Base-by-base conservation (phyloP, 805 yeast genomes). In the Candida nanaspora region DNA sequence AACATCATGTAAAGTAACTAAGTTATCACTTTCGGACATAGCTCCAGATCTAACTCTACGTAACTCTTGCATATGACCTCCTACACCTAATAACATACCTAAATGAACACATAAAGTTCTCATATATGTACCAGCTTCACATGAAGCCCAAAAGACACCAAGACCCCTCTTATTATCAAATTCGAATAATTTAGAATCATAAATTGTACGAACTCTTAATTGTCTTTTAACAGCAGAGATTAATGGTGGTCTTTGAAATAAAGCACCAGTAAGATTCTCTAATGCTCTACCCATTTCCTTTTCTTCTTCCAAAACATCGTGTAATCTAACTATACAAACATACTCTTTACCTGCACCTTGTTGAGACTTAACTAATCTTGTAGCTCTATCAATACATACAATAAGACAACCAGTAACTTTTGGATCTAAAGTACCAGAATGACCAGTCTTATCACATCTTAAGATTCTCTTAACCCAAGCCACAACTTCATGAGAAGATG, bases 271-370 rank as follows among this genome's bases (percentile, higher is more conserved):
- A 60, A 93, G 76, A 65, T 88, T 87, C 69, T 93, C 98, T 52
- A 93, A 74, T 22, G 86, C 72, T 58, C 94, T 82, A 41, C 81
- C 86, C 67, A 93, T 74, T 48, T 53, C 96, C 63, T 87, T 87
- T 59, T 85, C 93, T 53, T 88, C 96, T 52, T 85, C 80, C 51
- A 93, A 72, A 47, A 88, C 88, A 50, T 91, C 97, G 65, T 93
- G 98, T 56, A 93, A 74, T 73, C 98, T 81, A 44, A 86, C 93
- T 52, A 93, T 87, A 74, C 98, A 93, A 41, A 93, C 98, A 70
- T 93, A 93, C 80, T 93, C 98, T 66, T 93, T 93, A 76, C 98
- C 98, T 36, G 98, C 98, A 71, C 98, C 98, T 69, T 93, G 98
- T 72, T 93, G 98, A 41, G 96, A 86, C 68, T 93, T 93, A 52